Evolutionary conservation across 129 eudicot species (phyloP).

Genomic region (Deinandra increscens): DNA sequence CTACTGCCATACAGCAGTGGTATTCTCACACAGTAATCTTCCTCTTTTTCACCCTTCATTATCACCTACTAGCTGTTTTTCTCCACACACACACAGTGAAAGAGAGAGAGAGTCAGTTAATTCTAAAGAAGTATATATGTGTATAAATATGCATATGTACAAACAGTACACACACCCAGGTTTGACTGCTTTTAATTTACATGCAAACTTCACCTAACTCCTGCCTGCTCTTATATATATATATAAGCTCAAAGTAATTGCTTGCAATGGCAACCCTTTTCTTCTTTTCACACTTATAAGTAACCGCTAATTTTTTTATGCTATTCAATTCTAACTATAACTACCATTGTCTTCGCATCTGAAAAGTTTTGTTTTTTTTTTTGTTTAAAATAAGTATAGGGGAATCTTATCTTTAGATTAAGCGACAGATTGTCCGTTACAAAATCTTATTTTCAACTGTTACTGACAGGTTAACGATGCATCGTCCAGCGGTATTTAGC

Average conservation of each 20-base stretch:
- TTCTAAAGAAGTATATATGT: not conserved
- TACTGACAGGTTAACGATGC: too few relatives aligned
- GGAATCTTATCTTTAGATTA: too few relatives aligned
- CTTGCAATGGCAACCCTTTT: not conserved
- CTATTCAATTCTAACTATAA: not conserved
- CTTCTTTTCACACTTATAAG: not conserved
- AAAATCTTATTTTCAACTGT: too few relatives aligned
- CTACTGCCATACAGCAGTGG: constrained; percentile 24
- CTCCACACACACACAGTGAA: not conserved
- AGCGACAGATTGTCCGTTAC: too few relatives aligned
- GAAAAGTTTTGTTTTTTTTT: too few relatives aligned
- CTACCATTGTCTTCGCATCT: not conserved
- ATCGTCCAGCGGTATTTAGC: too few relatives aligned
- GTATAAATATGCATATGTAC: too few relatives aligned
- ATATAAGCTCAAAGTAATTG: not conserved
- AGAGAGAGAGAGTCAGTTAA: not conserved
- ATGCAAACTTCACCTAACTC: not conserved
- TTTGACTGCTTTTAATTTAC: not conserved
- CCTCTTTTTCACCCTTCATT: constrained; percentile 31
- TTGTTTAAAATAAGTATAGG: too few relatives aligned
- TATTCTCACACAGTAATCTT: constrained; percentile 30
- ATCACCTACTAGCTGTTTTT: constrained; percentile 1
- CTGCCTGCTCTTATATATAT: too few relatives aligned
- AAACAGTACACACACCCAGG: too few relatives aligned
- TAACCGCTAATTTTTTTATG: not conserved